Base-by-base conservation (phyloP, 1,284 basidiomycete species). In the Leccinum fallax region DNA sequence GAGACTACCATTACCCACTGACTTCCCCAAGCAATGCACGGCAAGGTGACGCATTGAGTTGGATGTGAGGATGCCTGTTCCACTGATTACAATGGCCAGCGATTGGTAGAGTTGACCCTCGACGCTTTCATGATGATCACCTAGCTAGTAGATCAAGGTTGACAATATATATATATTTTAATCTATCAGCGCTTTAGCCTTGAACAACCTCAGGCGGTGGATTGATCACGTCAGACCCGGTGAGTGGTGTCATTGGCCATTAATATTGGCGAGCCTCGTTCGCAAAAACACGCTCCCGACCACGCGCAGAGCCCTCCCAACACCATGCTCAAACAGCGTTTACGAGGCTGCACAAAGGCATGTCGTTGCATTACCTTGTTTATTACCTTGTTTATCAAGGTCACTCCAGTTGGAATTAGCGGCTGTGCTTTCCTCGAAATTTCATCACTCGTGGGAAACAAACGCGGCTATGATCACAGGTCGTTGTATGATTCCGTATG, bases 301-400 rank as follows among this genome's bases (percentile, higher is more conserved):
- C 26, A 19, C n/a, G 51, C 36, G 24, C 6, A 15, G 21, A 53
- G 21, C 16, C 19, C 46, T 52, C 49, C 21, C 26, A 57, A 53
- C 26, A 36, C 30, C 38, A 53, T 24, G 59, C 57, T 61, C 60
- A 58, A 57, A 55, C 36, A 61, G 60, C 60, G 64, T 62, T 28
- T 59, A 61, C n/a, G 48, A 34, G 36, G 38, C 40, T 56, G 60
- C 53, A 46, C 21, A 28, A 48, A 32, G n/a, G 28, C 15, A 36
- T n/a, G 48, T 59, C 30, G 58, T 53, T 52, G 53, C 24, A 26
- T 52, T 21, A 21, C 19, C 19, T 21, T 21, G 19, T 21, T 21
- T n/a, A 21, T 21, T 21, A 21, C 21, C 21, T 21, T 21, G 21
- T 21, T 21, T 21, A 21, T 21, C 21, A 21, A 21, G 21, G 21